These are phyloP conservation scores for Cytospora paraplurivora DNA, from an alignment of 2,329 filamentous ascomycete genomes.

Conservation along the genomic window DNA sequence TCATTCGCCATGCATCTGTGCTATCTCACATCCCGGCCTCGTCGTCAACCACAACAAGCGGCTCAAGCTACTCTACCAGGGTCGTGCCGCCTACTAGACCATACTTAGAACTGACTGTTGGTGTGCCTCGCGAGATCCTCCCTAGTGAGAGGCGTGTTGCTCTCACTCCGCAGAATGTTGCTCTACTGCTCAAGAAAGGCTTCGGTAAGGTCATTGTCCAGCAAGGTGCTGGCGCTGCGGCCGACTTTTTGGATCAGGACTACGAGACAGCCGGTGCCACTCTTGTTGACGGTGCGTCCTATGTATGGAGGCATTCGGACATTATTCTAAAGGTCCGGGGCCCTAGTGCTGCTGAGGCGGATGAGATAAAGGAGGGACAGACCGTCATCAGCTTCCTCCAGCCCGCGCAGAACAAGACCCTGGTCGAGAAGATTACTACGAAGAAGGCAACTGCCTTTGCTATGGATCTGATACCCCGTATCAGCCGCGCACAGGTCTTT, in stretches of 20 bases:
- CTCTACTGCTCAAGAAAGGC: constrained; percentile 81
- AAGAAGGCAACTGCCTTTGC: constrained; percentile 77
- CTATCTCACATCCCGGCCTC: constrained; percentile 34
- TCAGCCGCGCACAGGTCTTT: constrained; percentile 85
- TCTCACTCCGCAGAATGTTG: constrained; percentile 81
- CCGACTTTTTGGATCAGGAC: constrained; percentile 75
- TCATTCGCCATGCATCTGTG: constrained; percentile 45
- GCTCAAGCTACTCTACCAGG: constrained; percentile 44
- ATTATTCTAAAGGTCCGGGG: constrained; percentile 84
- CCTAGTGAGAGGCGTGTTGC: constrained; percentile 81
- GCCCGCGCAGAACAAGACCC: constrained; percentile 74
- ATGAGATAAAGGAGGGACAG: constrained; percentile 66
- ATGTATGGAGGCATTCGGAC: constrained; percentile 74
- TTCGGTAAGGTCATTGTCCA: constrained; percentile 78
- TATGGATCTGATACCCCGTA: constrained; percentile 91
- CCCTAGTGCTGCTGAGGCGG: constrained; percentile 67
- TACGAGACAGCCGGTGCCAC: constrained; percentile 80
- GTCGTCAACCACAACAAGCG: constrained; percentile 26
- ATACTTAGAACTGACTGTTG: constrained; percentile 73
- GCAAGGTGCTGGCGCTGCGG: constrained; percentile 74
- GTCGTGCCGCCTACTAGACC: constrained; percentile 55
- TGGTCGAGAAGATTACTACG: constrained; percentile 72
- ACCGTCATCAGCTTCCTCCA: constrained; percentile 84
- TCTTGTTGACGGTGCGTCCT: constrained; percentile 65
- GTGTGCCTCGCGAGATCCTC: constrained; percentile 78